Conservation (phyloP, 805 yeast species). For the Cyberlindnera meyerae region DNA sequence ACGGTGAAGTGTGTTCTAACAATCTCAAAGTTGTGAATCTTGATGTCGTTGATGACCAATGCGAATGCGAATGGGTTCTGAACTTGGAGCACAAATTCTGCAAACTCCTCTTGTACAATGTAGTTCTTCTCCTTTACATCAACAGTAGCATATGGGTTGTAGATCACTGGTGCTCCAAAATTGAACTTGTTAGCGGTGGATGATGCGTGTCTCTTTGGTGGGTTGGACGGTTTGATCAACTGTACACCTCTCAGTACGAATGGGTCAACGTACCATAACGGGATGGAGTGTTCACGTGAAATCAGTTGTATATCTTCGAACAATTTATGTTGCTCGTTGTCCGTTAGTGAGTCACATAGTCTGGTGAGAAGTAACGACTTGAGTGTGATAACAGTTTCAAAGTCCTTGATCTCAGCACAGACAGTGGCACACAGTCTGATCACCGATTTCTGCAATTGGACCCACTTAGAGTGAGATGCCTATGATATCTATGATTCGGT, state of each 20-base stretch:
- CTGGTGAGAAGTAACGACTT: conserved; percentile 52
- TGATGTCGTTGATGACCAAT: conserved; percentile 49
- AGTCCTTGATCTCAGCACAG: conserved; percentile 47
- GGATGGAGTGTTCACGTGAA: conserved; percentile 22
- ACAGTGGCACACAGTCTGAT: conserved; percentile 48
- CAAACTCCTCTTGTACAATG: conserved; percentile 58
- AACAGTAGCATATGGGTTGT: conserved; percentile 49
- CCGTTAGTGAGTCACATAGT: conserved; percentile 48
- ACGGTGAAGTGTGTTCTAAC: conserved; percentile 30
- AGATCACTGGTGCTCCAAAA: conserved; percentile 38
- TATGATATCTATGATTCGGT: conserved; percentile 27
- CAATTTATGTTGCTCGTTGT: conserved; percentile 51
- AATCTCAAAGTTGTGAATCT: conserved; percentile 31
- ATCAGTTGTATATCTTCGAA: conserved; percentile 31
- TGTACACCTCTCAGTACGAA: conserved; percentile 50
- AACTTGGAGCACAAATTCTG: conserved; percentile 49
- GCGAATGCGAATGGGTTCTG: conserved; percentile 83
- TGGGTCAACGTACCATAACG: conserved; percentile 67
- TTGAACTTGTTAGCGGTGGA: conserved; percentile 4
- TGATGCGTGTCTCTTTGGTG: conserved; percentile 10
- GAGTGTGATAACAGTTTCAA: conserved; percentile 38
- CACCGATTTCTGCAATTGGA: conserved; percentile 49
- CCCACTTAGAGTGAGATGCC: conserved; percentile 45
- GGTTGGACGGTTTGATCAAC: conserved; percentile 28
- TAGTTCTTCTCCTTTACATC: conserved; percentile 24